Evolutionary conservation across 1,284 basidiomycete species (phyloP).

Genomic region (Cerrena zonata): DNA sequence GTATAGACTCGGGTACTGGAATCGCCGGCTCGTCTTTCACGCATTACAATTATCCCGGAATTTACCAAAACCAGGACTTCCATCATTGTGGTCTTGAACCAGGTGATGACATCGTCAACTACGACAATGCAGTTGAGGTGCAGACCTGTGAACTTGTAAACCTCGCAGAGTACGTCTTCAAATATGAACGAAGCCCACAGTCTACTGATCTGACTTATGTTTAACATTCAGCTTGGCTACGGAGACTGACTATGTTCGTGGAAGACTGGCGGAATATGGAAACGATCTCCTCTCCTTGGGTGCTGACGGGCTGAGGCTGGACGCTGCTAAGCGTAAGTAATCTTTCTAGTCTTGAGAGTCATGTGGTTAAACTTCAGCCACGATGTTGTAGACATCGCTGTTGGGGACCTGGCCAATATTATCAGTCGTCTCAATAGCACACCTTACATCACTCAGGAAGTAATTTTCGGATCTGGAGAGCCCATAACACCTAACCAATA

Average conservation of each 20-base stretch:
- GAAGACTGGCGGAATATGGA: slow-evolving; percentile 47
- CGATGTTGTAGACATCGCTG: slow-evolving; percentile 47
- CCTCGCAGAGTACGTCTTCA: slow-evolving; percentile 51
- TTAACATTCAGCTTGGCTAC: slow-evolving; percentile 43
- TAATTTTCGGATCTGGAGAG: slow-evolving; percentile 47
- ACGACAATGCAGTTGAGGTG: slow-evolving; percentile 45
- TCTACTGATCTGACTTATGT: background rate
- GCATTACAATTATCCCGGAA: slow-evolving; percentile 55
- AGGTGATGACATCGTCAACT: slow-evolving; percentile 52
- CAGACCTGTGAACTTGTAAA: slow-evolving; percentile 55
- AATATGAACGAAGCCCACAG: background rate
- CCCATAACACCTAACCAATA: slow-evolving; percentile 54
- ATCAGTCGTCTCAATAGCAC: slow-evolving; percentile 34
- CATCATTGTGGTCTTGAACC: slow-evolving; percentile 57
- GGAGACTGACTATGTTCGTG: slow-evolving; percentile 54
- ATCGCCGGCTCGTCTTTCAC: slow-evolving; percentile 46
- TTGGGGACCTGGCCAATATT: slow-evolving; percentile 51
- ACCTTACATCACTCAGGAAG: slow-evolving; percentile 58
- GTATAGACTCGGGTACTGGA: slow-evolving; percentile 39
- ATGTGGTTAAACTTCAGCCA: background rate
- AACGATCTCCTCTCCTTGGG: slow-evolving; percentile 61
- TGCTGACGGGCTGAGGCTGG: slow-evolving; percentile 58
- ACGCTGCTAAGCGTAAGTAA: slow-evolving; percentile 58
- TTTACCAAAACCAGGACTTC: slow-evolving; percentile 52
- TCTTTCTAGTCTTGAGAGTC: background rate